These are phyloP conservation scores for Cytospora chrysosperma DNA, from an alignment of 2,329 filamentous ascomycete genomes.

Conservation along the genomic window DNA sequence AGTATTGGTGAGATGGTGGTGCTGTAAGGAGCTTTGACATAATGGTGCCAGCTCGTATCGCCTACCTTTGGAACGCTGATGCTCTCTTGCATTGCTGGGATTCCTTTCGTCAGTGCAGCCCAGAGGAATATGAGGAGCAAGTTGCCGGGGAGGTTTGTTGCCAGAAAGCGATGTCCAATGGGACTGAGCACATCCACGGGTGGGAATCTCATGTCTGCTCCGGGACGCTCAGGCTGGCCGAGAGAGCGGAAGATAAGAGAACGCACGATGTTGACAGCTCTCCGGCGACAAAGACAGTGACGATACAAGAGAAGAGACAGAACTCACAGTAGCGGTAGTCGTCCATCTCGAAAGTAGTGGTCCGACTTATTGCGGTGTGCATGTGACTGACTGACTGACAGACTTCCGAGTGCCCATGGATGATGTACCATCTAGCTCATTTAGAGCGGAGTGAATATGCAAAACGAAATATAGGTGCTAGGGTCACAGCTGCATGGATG, in stretches of 20 bases:
- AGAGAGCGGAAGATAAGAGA: neutral
- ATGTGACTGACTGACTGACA: neutral
- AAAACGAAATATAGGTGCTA: neutral
- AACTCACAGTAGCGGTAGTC: constrained; percentile 12
- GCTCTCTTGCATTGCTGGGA: neutral
- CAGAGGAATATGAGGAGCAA: neutral
- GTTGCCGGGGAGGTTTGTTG: neutral
- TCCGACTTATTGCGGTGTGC: neutral
- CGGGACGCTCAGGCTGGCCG: no score
- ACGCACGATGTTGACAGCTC: neutral
- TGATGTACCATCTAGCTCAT: neutral
- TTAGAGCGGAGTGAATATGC: neutral
- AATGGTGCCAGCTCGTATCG: constrained; percentile 23
- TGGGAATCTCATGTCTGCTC: neutral
- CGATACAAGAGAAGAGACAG: neutral
- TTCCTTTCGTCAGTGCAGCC: neutral
- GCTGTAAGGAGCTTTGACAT: constrained; percentile 21
- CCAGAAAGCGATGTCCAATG: no score
- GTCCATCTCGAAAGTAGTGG: neutral
- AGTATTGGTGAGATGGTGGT: constrained; percentile 12
- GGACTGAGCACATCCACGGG: neutral
- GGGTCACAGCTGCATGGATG: neutral
- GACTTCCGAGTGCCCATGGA: neutral
- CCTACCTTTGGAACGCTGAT: neutral
- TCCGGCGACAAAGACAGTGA: neutral